phyloP scores from a whole-genome alignment of 2,329 filamentous ascomycete species.

The Neofusicoccum sp. region DNA sequence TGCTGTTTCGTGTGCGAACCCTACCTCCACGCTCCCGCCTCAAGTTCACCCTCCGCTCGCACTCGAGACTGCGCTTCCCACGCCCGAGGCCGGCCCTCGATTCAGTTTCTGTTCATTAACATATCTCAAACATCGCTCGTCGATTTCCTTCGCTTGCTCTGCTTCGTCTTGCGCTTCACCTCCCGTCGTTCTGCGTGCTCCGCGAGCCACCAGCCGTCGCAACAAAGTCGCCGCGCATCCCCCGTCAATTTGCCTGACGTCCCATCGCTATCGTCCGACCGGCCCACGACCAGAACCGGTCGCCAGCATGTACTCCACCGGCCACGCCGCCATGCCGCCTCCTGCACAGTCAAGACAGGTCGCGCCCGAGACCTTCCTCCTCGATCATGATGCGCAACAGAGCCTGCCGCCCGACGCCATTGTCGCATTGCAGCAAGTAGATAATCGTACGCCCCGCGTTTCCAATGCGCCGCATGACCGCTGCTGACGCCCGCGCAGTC shows the following conservation, averaged over 20 bases:
- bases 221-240: constrained; percentile 15
- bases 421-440: constrained; percentile 95
- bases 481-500: constrained; percentile 57
- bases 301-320: constrained; percentile 48
- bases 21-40: constrained; percentile 13
- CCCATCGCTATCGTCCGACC: background rate
- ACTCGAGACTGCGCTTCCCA: constrained; percentile 14
- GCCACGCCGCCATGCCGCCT: constrained; percentile 74
- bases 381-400: constrained; percentile 95
- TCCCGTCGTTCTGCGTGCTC: constrained; percentile 8
- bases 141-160: constrained; percentile 16
- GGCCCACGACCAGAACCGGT: background rate
- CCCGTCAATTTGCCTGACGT: constrained; percentile 15
- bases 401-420: constrained; percentile 94
- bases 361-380: constrained; percentile 97
- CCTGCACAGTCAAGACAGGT: constrained; percentile 66
- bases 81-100: constrained; percentile 19
- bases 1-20: constrained; percentile 18
- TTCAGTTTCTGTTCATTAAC: constrained; percentile 18
- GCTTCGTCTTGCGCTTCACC: constrained; percentile 15
- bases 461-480: constrained; percentile 22
- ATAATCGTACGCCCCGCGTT: constrained; percentile 71
- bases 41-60: constrained; percentile 1
- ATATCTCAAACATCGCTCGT: constrained; percentile 18
- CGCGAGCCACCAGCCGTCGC: constrained; percentile 13